These are phyloP conservation scores for Flaveria trinervia DNA, from an alignment of 129 eudicot genomes.

Conservation along the genomic window DNA sequence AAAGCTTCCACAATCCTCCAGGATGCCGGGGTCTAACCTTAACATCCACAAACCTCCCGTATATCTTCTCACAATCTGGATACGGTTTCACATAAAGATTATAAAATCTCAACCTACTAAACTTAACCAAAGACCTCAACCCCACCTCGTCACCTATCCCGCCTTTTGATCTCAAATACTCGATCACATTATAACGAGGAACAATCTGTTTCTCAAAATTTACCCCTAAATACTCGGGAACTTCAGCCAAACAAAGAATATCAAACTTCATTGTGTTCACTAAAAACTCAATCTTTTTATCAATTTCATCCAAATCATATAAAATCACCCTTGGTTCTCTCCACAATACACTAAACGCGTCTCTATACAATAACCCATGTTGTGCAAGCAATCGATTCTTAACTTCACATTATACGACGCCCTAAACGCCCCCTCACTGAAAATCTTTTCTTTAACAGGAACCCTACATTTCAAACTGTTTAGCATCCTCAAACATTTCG, in stretches of 20 bases:
- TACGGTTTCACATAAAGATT: slow-evolving; percentile 93
- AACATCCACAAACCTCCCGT: slow-evolving; percentile 59
- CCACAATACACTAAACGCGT: slow-evolving; percentile 71
- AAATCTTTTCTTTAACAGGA: slow-evolving; percentile 56
- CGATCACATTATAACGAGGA: slow-evolving; percentile 79
- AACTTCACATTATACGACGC: slow-evolving; percentile 67
- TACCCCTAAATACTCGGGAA: slow-evolving; percentile 82
- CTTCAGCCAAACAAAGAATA: slow-evolving; percentile 65
- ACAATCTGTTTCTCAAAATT: slow-evolving; percentile 82
- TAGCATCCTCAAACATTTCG: slow-evolving; percentile 65
- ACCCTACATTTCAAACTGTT: slow-evolving; percentile 66
- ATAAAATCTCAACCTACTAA: slow-evolving; percentile 74
- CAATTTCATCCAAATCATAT: slow-evolving; percentile 62
- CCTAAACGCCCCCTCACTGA: slow-evolving; percentile 56
- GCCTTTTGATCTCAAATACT: slow-evolving; percentile 71
- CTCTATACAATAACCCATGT: slow-evolving; percentile 65
- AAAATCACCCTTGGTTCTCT: slow-evolving; percentile 75
- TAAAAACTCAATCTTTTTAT: slow-evolving; percentile 71
- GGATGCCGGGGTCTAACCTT: slow-evolving; percentile 56
- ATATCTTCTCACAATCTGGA: slow-evolving; percentile 80
- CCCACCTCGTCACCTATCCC: slow-evolving; percentile 78
- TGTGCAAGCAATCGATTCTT: slow-evolving; percentile 75
- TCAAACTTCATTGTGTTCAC: slow-evolving; percentile 58
- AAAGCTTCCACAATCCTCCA: slow-evolving; percentile 86
- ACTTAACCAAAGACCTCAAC: slow-evolving; percentile 62